A percentile compares a stretch with the other conserved stretches of the same genome.
Conservation (phyloP, 768 basidiomycete genomes). For the Bullera alba region DNA sequence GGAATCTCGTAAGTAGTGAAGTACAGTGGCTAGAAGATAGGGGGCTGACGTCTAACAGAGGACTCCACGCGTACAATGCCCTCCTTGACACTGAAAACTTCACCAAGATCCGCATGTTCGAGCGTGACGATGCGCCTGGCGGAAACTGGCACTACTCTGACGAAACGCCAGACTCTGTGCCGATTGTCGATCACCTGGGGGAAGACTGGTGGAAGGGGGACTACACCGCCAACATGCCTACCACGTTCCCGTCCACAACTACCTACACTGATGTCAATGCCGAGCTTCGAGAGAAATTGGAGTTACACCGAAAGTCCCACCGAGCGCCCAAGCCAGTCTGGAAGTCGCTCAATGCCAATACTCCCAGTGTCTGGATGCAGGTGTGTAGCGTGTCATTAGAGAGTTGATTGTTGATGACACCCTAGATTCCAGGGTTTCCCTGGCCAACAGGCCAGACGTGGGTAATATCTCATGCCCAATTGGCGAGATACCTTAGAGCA, state of each 20-base stretch:
- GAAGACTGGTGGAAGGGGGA: slow-evolving; percentile 18
- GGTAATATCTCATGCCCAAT: slow-evolving; percentile 9
- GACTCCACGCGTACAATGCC: slow-evolving; percentile 8
- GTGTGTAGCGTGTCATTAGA: not conserved
- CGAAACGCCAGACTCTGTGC: slow-evolving; percentile 3
- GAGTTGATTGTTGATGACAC: not conserved
- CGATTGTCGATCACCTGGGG: slow-evolving; percentile 2
- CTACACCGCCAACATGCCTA: slow-evolving; percentile 2
- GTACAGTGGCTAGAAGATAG: not conserved
- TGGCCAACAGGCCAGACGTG: slow-evolving; percentile 13
- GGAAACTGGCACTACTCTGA: slow-evolving; percentile 28
- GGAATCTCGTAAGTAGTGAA: slow-evolving; percentile 13
- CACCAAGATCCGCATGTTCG: slow-evolving; percentile 15
- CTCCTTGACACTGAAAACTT: slow-evolving; percentile 3
- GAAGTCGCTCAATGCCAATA: slow-evolving; percentile 13
- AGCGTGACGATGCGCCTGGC: slow-evolving; percentile 17
- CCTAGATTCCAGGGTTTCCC: slow-evolving; percentile 13
- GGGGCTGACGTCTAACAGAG: not conserved
- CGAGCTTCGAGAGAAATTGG: not conserved
- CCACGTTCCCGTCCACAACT: not conserved
- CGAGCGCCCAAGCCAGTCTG: slow-evolving; percentile 17
- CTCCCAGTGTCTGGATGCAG: slow-evolving; percentile 12
- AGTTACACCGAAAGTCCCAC: slow-evolving; percentile 2
- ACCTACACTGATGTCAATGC: not conserved
- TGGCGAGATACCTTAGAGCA: slow-evolving; percentile 12